Conservation (phyloP, 2,329 filamentous ascomycete genomes). For the Pezicula radicicola region DNA sequence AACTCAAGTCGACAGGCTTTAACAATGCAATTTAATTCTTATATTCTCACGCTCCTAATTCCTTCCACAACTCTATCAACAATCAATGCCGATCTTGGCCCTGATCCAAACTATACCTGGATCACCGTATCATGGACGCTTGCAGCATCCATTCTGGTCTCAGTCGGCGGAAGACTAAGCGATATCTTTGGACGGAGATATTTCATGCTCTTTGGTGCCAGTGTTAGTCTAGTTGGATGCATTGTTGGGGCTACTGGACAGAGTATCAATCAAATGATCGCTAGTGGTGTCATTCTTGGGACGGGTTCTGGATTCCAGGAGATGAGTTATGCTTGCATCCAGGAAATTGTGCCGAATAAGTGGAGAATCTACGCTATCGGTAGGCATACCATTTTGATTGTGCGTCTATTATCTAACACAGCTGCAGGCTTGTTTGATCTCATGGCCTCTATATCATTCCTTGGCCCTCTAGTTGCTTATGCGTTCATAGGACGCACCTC, state of each 20-base stretch:
- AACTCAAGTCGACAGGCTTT: not conserved
- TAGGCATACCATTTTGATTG: not conserved
- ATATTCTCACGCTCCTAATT: conserved; percentile 33
- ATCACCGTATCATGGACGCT: conserved; percentile 32
- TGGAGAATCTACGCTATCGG: conserved; percentile 21
- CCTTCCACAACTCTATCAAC: conserved; percentile 30
- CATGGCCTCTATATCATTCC: conserved; percentile 1
- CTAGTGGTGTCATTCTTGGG: conserved; percentile 35
- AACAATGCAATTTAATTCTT: conserved; percentile 24
- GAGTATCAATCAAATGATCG: conserved; percentile 38
- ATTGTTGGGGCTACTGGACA: conserved; percentile 37
- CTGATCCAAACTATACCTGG: conserved; percentile 32
- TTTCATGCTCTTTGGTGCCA: conserved; percentile 33
- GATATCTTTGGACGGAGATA: conserved; percentile 38
- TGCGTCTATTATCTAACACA: not conserved
- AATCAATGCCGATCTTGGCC: conserved; percentile 32
- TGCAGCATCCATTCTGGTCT: conserved; percentile 31
- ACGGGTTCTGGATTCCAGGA: conserved; percentile 37
- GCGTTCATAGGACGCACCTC: conserved; percentile 28
- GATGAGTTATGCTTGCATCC: conserved; percentile 29
- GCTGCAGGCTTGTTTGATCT: conserved; percentile 1
- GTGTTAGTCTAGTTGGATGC: conserved; percentile 31
- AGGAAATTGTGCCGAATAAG: conserved; percentile 36
- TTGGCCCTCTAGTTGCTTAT: conserved; percentile 24
- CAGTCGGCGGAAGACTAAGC: conserved; percentile 32